Evolutionary conservation across 768 basidiomycete genomes (phyloP), one percentile per base, ranked within the genome.

Genomic region (Collybia sordida): DNA sequence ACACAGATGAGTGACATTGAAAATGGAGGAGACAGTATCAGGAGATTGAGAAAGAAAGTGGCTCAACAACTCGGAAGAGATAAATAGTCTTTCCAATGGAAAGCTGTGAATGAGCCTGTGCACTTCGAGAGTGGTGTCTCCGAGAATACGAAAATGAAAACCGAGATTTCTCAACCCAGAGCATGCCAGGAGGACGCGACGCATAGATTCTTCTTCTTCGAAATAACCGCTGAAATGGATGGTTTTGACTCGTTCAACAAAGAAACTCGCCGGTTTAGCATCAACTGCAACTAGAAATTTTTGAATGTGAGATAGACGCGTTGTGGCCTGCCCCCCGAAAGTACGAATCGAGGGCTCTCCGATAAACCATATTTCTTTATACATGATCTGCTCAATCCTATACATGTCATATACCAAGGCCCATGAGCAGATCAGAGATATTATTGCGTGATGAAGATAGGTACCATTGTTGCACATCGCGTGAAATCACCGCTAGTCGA

Each of bases 351-450:
- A 31, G 14, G 31, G 55, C 23, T 50, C 45, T 0, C 48, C 50
- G 39, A 42, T 44, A 47, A 60, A 56, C 52, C 46, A 55, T 19
- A 60, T 52, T 35, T 55, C 57, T 21, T 43, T 54, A 42, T 58
- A 58, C 40, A 58, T 56, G 21, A 58, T 55, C 18, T 48, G 55
- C 38, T 60, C 59, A 3, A 58, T 52, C 59, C 59, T 59, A 27
- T 3, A 24, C 2, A 11, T 8, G n/a, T n/a, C n/a, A n/a, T 27
- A 3, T 11, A 4, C 49, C 37, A 46, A 27, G 34, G 19, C 19
- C 15, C 28, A 25, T n/a, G 1, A 11, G 28, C 19, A 22, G 18
- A 27, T 4, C 2, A 19, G 23, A 22, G 6, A 2, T 5, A 31
- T 31, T 5, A 9, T 21, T 17, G 35, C 27, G 27, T 14, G 14